Evolutionary conservation across 768 basidiomycete species (phyloP), one percentile per base, ranked within the genome.

Genomic region (Fomitopsis pulvina): DNA sequence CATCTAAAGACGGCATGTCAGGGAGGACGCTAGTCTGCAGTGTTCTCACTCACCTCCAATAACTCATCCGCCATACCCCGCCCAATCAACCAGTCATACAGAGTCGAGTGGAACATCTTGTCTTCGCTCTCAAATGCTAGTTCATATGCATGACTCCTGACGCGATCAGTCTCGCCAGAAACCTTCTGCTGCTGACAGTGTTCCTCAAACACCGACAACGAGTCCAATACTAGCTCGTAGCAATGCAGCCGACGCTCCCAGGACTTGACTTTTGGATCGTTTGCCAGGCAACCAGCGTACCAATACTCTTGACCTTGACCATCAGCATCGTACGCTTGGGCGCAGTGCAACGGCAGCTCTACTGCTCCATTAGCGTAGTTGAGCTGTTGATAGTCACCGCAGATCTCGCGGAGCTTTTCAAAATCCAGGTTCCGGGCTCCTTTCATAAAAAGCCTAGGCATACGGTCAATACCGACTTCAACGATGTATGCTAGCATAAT

Each of bases 71-170:
- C 86, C 57, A 91, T 72, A 4, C 83, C 80, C 27, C 81, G 80
- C 25, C 71, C 70, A 39, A 96, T 87, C 43, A 94, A 72, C 96
- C 96, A 98, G 58, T 96, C 92, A 61, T 99, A 99, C 51, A 99
- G 65, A 16, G 83, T 84, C 27, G 87, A 92, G 67, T 98, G 93
- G 70, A 98, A 97, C 70, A 94, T 80, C 58, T 92, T 85, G 64
- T 98, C 96, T 27, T 86, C 79, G 58, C 85, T 84, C 5, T 80
- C 72, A 50, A 97, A 85, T 1, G 92, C 90, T 50, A 93, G 75
- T 29, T 87, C 83, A 63, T 93, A 96, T 0, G 93, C 92, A 61
- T 88, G 85, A 42, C 76, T 78, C 46, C 89, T 79, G n/a, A 89
- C 80, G 11, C 79, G 72, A 53, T 91, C 87, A 6, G 79, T 76